A percentile compares a stretch with the other conserved stretches of the same genome.
phyloP scores from a whole-genome alignment of 2,329 filamentous ascomycete species.

The Zymoseptoria tritici region DNA sequence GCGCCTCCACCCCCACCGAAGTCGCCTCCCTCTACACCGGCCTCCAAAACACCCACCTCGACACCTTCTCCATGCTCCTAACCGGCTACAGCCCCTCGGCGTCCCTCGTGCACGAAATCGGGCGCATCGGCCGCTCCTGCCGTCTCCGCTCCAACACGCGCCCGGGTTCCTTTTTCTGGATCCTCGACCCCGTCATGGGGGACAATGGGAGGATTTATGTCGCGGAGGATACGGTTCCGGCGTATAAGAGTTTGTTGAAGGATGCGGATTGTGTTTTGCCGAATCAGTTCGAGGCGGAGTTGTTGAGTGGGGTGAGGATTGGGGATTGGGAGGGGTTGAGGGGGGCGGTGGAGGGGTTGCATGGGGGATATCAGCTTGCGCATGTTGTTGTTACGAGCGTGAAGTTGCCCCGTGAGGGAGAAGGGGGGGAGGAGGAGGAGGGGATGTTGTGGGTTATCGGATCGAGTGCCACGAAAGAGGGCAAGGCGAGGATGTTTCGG shows the following conservation, averaged over 20 bases:
- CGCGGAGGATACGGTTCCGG: conserved; percentile 80
- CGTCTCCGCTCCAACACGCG: conserved; percentile 55
- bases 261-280: conserved; percentile 88
- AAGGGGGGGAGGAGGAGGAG: conserved; percentile 6
- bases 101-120: conserved; percentile 74
- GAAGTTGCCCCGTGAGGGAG: conserved; percentile 45
- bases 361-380: conserved; percentile 64
- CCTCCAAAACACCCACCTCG: conserved; percentile 72
- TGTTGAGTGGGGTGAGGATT: conserved; percentile 80
- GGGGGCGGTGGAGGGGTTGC: conserved; percentile 67
- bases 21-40: conserved; percentile 80
- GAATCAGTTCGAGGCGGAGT: conserved; percentile 96
- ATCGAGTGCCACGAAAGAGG: conserved; percentile 59
- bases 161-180: conserved; percentile 87
- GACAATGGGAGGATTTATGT: conserved; percentile 92
- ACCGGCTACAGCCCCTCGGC: conserved; percentile 92
- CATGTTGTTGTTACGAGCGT: conserved; percentile 93
- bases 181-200: conserved; percentile 96
- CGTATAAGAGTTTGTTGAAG: conserved; percentile 71
- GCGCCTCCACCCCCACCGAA: conserved; percentile 70
- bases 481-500: conserved; percentile 73
- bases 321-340: conserved; percentile 64
- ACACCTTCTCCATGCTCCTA: conserved; percentile 88
- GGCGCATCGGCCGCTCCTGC: conserved; percentile 73
- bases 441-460: conserved; percentile 55